These are phyloP conservation scores for Cadophora gregata DNA, from an alignment of 2,329 filamentous ascomycete genomes.

Conservation along the genomic window DNA sequence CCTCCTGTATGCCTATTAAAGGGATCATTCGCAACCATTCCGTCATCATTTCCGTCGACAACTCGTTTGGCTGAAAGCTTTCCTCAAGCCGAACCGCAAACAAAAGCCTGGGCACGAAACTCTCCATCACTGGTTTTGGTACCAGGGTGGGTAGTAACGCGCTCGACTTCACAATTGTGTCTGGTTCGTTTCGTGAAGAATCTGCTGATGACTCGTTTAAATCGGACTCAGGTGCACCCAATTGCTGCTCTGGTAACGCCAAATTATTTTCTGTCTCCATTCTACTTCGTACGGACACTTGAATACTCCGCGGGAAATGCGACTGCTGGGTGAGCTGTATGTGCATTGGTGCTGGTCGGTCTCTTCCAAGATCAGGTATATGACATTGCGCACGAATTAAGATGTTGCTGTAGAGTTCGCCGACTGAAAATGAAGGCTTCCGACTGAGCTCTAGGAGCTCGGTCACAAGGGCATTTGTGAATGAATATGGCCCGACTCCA, in stretches of 20 bases:
- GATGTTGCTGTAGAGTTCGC: constrained; percentile 21
- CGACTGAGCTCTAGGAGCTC: constrained; percentile 18
- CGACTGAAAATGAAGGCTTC: constrained; percentile 14
- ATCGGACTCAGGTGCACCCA: too few relatives aligned
- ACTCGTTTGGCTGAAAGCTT: constrained; percentile 13
- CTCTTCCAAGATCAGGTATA: constrained; percentile 12
- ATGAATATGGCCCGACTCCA: constrained; percentile 28
- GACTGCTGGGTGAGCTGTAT: not conserved
- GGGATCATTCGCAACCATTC: constrained; percentile 24
- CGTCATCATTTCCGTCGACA: constrained; percentile 17
- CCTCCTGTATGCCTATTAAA: constrained; percentile 10
- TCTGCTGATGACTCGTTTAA: too few relatives aligned
- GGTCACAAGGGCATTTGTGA: constrained; percentile 21
- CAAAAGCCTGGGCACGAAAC: constrained; percentile 14
- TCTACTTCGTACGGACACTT: not conserved
- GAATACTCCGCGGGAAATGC: constrained; percentile 11
- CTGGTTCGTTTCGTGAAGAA: too few relatives aligned
- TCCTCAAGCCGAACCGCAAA: constrained; percentile 19
- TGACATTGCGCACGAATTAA: constrained; percentile 19
- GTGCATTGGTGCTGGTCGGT: constrained; percentile 20
- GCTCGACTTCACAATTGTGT: too few relatives aligned
- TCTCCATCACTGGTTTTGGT: not conserved
- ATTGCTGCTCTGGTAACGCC: too few relatives aligned
- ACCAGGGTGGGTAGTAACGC: too few relatives aligned
- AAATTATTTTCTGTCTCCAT: too few relatives aligned